phyloP scores from a whole-genome alignment of 345 rosid species.

The Bretschneidera sinensis region DNA sequence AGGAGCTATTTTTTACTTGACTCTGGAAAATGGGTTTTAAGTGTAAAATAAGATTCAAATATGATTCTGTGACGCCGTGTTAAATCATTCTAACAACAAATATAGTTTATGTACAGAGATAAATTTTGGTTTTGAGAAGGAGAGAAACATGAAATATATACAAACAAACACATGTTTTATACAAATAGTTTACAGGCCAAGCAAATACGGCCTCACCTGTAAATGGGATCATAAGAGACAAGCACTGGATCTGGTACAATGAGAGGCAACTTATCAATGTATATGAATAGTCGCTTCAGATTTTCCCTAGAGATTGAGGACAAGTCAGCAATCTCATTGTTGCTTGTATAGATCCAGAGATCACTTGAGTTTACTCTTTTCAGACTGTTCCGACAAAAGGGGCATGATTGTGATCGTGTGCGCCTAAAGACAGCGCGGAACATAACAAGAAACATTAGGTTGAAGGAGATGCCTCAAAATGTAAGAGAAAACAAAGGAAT shows the following conservation, averaged over 20 bases:
- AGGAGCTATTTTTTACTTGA: too few relatives aligned
- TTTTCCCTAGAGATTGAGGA: conserved; percentile 52
- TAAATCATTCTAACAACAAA: too few relatives aligned
- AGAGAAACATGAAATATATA: conserved; percentile 15
- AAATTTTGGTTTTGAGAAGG: too few relatives aligned
- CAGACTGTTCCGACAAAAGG: conserved; percentile 82
- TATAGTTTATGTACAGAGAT: too few relatives aligned
- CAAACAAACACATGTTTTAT: conserved; percentile 18
- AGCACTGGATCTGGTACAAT: conserved; percentile 40
- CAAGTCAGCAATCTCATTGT: conserved; percentile 43
- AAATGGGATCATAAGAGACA: conserved; percentile 40
- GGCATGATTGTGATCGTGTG: conserved; percentile 74
- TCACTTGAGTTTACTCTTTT: conserved; percentile 72
- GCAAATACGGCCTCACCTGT: conserved; percentile 21
- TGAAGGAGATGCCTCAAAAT: neutral
- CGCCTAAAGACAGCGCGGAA: conserved; percentile 37
- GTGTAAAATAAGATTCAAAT: too few relatives aligned
- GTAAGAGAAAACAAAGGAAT: too few relatives aligned
- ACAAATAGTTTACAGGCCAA: neutral
- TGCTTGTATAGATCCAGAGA: conserved; percentile 67
- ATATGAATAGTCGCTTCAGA: conserved; percentile 60
- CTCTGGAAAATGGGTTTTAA: too few relatives aligned
- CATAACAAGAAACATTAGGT: neutral
- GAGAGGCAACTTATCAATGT: conserved; percentile 59
- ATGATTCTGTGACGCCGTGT: too few relatives aligned